phyloP scores from a whole-genome alignment of 2,329 filamentous ascomycete genomes.

The Berkeleyomyces basicola region DNA sequence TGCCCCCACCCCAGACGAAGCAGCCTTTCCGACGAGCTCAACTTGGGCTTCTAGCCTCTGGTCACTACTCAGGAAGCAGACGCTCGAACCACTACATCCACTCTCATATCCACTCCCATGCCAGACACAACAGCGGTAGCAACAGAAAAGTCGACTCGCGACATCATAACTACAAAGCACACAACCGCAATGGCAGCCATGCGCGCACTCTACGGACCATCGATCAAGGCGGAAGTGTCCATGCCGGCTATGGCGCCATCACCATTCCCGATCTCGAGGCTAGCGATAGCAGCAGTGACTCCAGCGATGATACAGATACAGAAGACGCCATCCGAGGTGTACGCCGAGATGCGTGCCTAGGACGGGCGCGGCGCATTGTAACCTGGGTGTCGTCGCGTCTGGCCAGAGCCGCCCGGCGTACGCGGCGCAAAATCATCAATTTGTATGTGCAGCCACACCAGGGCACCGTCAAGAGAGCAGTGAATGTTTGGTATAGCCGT shows the following conservation, averaged over 20 bases:
- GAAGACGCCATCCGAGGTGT: conserved; percentile 9
- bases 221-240: conserved; percentile 30
- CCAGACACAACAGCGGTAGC: conserved; percentile 14
- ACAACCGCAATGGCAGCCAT: conserved; percentile 24
- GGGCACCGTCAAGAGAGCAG: conserved; percentile 37
- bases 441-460: conserved; percentile 46
- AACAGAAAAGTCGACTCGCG: conserved; percentile 6
- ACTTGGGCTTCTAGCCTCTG: conserved; percentile 9
- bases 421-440: conserved; percentile 27
- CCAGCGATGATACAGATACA: conserved; percentile 16
- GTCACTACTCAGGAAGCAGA: conserved; percentile 7
- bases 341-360: background rate
- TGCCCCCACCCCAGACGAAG: conserved; percentile 26
- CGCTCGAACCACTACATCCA: background rate
- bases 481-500: conserved; percentile 47
- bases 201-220: conserved; percentile 14
- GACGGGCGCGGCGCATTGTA: background rate
- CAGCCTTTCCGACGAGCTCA: conserved; percentile 10
- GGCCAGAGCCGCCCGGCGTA: conserved; percentile 16
- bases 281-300: conserved; percentile 20
- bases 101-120: background rate
- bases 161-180: conserved; percentile 20
- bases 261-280: conserved; percentile 27
- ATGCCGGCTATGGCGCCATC: conserved; percentile 39
- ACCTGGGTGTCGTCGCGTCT: conserved; percentile 15